Conservation (phyloP, 306 rosid species). For the Acacia acuminata region DNA sequence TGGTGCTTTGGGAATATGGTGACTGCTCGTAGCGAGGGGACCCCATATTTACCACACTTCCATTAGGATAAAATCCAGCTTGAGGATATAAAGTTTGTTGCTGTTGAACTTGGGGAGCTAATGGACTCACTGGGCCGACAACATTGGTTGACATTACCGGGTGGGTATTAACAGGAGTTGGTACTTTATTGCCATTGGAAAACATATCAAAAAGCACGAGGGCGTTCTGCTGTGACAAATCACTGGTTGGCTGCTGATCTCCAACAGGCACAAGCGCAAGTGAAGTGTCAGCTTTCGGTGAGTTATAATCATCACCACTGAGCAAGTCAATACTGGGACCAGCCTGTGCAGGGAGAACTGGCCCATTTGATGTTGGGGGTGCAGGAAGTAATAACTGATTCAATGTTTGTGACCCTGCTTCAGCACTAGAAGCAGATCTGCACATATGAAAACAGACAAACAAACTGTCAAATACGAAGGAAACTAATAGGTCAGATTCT, state of each 20-base stretch:
- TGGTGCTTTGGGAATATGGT: slow-evolving; percentile 53
- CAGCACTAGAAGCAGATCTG: slow-evolving; percentile 65
- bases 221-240: slow-evolving; percentile 73
- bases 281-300: slow-evolving; percentile 78
- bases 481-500: slow-evolving; percentile 17
- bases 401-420: slow-evolving; percentile 65
- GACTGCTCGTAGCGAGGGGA: slow-evolving; percentile 70
- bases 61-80: slow-evolving; percentile 64
- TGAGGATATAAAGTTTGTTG: slow-evolving; percentile 62
- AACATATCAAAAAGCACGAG: slow-evolving; percentile 86
- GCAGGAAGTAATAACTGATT: slow-evolving; percentile 84
- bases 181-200: slow-evolving; percentile 52
- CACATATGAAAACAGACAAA: slow-evolving; percentile 23
- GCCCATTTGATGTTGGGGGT: slow-evolving; percentile 59
- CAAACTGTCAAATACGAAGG: slow-evolving; percentile 34
- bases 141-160: slow-evolving; percentile 44
- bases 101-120: slow-evolving; percentile 54
- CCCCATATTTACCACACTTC: slow-evolving; percentile 57
- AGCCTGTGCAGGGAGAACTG: slow-evolving; percentile 42
- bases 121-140: slow-evolving; percentile 47
- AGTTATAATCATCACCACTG: slow-evolving; percentile 88
- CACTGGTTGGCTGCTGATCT: slow-evolving; percentile 62
- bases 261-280: slow-evolving; percentile 90
- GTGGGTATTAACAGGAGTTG: slow-evolving; percentile 50
- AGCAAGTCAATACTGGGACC: slow-evolving; percentile 88